Conservation (phyloP, 352 stramenopile genomes). For the Globisporangium mamillatum region DNA sequence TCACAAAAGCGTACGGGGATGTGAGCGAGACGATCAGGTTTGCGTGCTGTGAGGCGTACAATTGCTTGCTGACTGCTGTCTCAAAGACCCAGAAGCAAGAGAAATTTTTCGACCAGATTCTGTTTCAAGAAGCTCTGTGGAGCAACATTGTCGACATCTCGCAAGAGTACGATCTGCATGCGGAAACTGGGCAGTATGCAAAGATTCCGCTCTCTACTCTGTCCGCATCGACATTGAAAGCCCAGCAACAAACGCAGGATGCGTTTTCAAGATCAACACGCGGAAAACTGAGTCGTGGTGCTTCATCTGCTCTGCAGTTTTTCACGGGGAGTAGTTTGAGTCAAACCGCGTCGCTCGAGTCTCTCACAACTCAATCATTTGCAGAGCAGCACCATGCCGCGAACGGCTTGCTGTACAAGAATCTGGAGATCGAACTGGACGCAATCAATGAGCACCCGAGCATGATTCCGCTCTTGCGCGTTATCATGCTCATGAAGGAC, state of each 20-base stretch:
- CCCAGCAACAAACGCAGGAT: conserved; percentile 28
- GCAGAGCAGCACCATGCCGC: conserved; percentile 20
- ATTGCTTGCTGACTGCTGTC: conserved; percentile 70
- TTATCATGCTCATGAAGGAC: conserved; percentile 74
- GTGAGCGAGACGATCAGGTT: conserved; percentile 40
- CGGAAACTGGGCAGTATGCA: conserved; percentile 52
- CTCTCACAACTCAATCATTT: conserved; percentile 14
- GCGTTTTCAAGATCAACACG: background rate
- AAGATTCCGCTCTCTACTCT: conserved; percentile 55
- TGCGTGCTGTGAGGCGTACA: conserved; percentile 64
- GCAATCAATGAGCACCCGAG: conserved; percentile 69
- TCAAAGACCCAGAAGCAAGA: conserved; percentile 83
- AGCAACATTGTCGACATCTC: conserved; percentile 58
- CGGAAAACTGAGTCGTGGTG: conserved; percentile 21
- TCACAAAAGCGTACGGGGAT: conserved; percentile 43
- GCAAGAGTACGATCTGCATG: conserved; percentile 36
- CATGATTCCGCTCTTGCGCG: conserved; percentile 68
- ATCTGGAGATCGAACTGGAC: conserved; percentile 74
- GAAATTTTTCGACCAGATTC: conserved; percentile 85
- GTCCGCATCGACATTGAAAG: conserved; percentile 32
- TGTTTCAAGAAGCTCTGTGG: conserved; percentile 76
- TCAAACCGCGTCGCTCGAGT: conserved; percentile 24
- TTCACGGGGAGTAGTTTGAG: conserved; percentile 78
- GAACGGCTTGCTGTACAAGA: conserved; percentile 28
- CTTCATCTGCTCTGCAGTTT: conserved; percentile 49